Evolutionary conservation across 2,329 filamentous ascomycete species (phyloP).

Genomic region (Malbranchea cinnamomea): DNA sequence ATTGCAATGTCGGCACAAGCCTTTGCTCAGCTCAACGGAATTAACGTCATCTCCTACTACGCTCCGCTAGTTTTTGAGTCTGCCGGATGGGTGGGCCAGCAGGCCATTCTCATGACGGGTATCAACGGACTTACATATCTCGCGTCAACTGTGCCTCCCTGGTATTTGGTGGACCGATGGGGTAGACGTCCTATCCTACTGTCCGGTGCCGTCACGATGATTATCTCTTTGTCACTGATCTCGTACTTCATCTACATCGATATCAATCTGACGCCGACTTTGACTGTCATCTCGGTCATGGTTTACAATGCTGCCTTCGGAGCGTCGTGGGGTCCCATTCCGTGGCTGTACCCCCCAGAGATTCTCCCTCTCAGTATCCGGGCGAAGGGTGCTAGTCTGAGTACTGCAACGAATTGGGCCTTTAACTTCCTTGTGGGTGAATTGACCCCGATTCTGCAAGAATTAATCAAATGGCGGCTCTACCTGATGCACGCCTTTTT

Average conservation of each 20-base stretch:
- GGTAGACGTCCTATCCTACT: conserved; percentile 80
- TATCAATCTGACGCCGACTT: conserved; percentile 56
- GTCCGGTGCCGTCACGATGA: conserved; percentile 79
- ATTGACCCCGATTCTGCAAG: conserved; percentile 84
- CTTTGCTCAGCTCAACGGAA: conserved; percentile 91
- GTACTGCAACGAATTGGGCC: conserved; percentile 93
- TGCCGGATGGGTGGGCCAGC: conserved; percentile 83
- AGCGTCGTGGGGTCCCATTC: conserved; percentile 94
- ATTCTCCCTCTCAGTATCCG: conserved; percentile 93
- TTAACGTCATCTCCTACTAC: conserved; percentile 99
- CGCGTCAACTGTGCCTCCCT: conserved; percentile 81
- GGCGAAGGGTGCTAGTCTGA: conserved; percentile 91
- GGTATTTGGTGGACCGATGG: conserved; percentile 91
- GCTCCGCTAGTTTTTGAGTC: conserved; percentile 93
- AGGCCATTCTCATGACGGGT: conserved; percentile 91
- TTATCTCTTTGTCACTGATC: conserved; percentile 70
- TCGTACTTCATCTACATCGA: conserved; percentile 94
- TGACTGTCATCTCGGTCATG: conserved; percentile 93
- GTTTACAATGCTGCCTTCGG: conserved; percentile 97
- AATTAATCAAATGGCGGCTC: conserved; percentile 81
- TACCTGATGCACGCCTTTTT: conserved; percentile 96
- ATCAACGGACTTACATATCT: conserved; percentile 90
- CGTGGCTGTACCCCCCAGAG: conserved; percentile 97
- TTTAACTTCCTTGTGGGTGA: conserved; percentile 97
- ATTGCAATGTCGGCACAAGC: conserved; percentile 98